Percentiles rank a stretch among this genome's conserved stretches.
phyloP scores from a whole-genome alignment of 1,139 yeast genomes.

The Hanseniaspora gamundiae region DNA sequence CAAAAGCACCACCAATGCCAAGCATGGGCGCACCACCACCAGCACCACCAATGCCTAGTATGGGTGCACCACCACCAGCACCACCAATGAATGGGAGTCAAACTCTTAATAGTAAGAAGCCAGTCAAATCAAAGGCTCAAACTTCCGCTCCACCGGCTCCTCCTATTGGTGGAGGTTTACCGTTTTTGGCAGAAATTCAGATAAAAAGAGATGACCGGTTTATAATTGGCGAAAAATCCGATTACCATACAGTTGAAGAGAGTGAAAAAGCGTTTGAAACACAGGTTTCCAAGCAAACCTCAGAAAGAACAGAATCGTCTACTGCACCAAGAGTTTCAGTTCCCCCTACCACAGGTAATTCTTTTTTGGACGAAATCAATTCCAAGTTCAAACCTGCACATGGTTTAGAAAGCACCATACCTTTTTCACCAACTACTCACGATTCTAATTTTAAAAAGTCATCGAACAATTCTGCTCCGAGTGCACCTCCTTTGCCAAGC shows the following conservation, averaged over 20 bases:
- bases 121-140: conserved; percentile 6
- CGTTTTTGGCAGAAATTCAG: conserved; percentile 38
- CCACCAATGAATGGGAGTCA: conserved; percentile 11
- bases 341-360: neutral
- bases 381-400: conserved; percentile 5
- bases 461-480: neutral
- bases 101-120: neutral
- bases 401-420: too few species aligned
- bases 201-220: conserved; percentile 34
- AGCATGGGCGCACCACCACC: conserved; percentile 8
- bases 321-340: conserved; percentile 14
- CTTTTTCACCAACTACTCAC: too few species aligned
- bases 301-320: conserved; percentile 9
- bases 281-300: neutral
- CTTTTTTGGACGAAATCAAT: neutral
- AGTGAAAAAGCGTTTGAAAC: neutral
- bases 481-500: conserved; percentile 4
- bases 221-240: conserved; percentile 26
- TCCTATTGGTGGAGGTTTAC: conserved; percentile 26
- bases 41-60: conserved; percentile 12
- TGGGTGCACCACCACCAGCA: conserved; percentile 8
- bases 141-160: conserved; percentile 11
- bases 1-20: conserved; percentile 13
- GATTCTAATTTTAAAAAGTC: too few species aligned
- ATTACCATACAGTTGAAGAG: neutral